These are phyloP conservation scores for Fomitopsis schrenkii DNA, from an alignment of 1,284 basidiomycete genomes.

Conservation along the genomic window DNA sequence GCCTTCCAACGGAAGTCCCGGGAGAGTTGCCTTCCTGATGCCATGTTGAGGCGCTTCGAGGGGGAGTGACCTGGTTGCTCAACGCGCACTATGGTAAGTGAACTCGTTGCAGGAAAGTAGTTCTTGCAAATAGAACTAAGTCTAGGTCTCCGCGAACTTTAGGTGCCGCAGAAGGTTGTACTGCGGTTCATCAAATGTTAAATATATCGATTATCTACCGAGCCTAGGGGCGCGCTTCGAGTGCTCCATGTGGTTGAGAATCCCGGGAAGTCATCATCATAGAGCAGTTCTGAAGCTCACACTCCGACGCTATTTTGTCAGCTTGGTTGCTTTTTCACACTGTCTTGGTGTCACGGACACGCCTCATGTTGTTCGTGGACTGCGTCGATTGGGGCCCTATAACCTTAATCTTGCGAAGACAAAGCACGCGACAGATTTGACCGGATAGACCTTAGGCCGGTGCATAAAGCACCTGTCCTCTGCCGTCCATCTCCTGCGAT, in stretches of 20 bases:
- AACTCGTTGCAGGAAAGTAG: too few species aligned
- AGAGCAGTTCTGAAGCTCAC: not conserved
- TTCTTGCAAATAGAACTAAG: too few species aligned
- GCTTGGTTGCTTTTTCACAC: not conserved
- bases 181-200: too few species aligned
- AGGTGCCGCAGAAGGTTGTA: too few species aligned
- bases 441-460: too few species aligned
- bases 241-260: not conserved
- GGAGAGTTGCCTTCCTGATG: constrained; percentile 30
- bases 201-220: too few species aligned
- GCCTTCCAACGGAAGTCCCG: constrained; percentile 37
- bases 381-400: not conserved
- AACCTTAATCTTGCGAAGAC: not conserved
- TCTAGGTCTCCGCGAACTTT: too few species aligned
- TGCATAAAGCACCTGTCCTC: too few species aligned
- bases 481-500: too few species aligned
- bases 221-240: too few species aligned
- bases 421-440: not conserved
- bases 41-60: not conserved
- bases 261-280: not conserved
- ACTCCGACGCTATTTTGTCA: not conserved
- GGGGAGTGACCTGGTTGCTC: not conserved
- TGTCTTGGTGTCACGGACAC: not conserved
- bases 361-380: not conserved
- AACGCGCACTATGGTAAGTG: not conserved